Base-by-base conservation (phyloP, 2,329 filamentous ascomycete species). In the Aspergillus tubingensis region DNA sequence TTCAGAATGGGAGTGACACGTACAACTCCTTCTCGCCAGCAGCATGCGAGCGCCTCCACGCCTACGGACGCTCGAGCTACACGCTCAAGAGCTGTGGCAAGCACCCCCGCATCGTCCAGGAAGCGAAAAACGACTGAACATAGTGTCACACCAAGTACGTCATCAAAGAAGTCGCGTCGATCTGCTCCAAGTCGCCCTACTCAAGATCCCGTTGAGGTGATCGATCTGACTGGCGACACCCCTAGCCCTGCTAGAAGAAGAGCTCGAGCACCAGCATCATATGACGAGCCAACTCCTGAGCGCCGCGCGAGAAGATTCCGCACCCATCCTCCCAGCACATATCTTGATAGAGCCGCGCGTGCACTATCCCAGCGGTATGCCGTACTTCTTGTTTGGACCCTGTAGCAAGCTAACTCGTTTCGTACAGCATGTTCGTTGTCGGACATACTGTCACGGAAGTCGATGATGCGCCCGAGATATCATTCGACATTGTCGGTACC, bases 401-500 rank as follows among this genome's bases (percentile, higher is more conserved):
- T 23, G 23, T 30, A n/a, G 8, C 1, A 43, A 38, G 23, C 27
- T 51, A 41, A 58, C 23, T 13, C 43, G 38, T 13, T 38, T 4
- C 19, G 0, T 30, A 11, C 62, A 80, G 82, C 21, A 84, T 88
- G 79, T 86, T 84, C 58, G 80, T 88, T 7, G 76, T 88, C 21
- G 79, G 81, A 44, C 80, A 86, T 47, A 76, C 71, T 54, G 74
- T 81, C 8, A 69, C 71, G 39, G 79, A 77, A 5, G 80, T 77
- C 5, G 76, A 79, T 1, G 74, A 80, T 8, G 72, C 71, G 2
- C 83, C 80, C 0, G 74, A 76, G 58, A 84, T 88, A 67, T 77
- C 72, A 2, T 80, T 88, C 56, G 75, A 82, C 21, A 81, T 89
- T 53, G 84, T 85, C 32, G 87, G 87, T 17, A 80, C 81, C 5